Evolutionary conservation across 495 filamentous ascomycete species (phyloP), one percentile per base, ranked within the genome.

Genomic region (Neurospora pannonica): DNA sequence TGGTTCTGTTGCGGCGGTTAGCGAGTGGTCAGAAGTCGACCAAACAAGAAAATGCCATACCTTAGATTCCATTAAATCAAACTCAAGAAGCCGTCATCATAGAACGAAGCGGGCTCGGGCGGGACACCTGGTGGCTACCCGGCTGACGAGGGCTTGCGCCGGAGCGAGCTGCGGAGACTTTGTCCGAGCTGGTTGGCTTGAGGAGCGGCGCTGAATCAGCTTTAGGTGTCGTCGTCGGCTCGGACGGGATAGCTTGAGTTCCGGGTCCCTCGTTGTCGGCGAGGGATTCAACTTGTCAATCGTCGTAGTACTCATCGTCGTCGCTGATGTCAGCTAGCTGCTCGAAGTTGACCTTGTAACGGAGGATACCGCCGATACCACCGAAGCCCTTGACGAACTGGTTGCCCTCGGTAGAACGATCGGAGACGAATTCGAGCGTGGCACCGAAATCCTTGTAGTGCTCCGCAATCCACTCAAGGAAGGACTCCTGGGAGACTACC

Each of bases 271-370:
- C 94, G 94, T 92, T 87, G 82, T 84, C 78, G 86, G 91, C 93
- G 94, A 97, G 94, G 94, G 87, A 86, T 88, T 92, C 88, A 87
- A 89, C 91, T 87, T 91, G 93, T 97, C 94, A 97, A 96, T 97
- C 94, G 86, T 98, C 96, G 85, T 98, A 98, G 87, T 97, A 98
- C 80, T 98, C 95, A 87, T 98, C 96, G 84, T 99, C 96, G 84
- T 97, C 95, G 83, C 93, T 91, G 78, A 91, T 89, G 84, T 99
- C 97, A 79, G 92, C 93, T 82, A 99, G 89, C 83, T 99, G 97
- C 85, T 99, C 96, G 86, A 99, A 99, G 87, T 99, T 99, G 86
- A 99, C 93, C 87, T 98, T 98, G 90, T 99, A 99, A 75, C 96
- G 93, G 80, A 99, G 90, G 78, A 99, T 91, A 69, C 95, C 95